A percentile compares a stretch with the other conserved stretches of the same genome.
Conservation (phyloP, 2,329 filamentous ascomycete genomes). For the Penicillium sp. region DNA sequence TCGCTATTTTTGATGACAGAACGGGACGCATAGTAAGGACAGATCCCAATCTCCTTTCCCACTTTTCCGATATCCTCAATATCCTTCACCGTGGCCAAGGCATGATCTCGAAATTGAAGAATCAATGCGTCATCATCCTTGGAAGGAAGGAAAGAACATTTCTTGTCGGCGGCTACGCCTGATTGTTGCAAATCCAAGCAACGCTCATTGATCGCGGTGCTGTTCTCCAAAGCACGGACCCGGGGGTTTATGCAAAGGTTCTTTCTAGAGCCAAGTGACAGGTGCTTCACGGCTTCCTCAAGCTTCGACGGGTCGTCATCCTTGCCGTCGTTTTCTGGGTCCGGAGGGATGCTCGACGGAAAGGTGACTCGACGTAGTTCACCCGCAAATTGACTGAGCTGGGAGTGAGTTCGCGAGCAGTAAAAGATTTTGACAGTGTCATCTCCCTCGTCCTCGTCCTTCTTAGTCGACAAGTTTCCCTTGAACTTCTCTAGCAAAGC, state of each 20-base stretch:
- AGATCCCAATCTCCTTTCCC: slow-evolving; percentile 77
- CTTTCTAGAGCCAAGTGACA: slow-evolving; percentile 83
- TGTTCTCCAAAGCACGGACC: slow-evolving; percentile 68
- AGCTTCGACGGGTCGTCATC: slow-evolving; percentile 31
- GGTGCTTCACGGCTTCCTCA: slow-evolving; percentile 70
- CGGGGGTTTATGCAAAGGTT: slow-evolving; percentile 86
- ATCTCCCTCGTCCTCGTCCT: slow-evolving; percentile 53
- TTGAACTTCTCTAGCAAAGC: slow-evolving; percentile 70
- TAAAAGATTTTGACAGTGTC: slow-evolving; percentile 82
- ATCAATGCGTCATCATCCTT: slow-evolving; percentile 72
- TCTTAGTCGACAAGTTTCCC: slow-evolving; percentile 40
- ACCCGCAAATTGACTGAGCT: slow-evolving; percentile 82
- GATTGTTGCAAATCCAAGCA: slow-evolving; percentile 88
- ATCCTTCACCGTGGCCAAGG: slow-evolving; percentile 81
- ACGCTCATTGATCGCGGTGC: slow-evolving; percentile 87
- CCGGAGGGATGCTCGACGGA: slow-evolving; percentile 67
- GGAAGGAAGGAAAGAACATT: slow-evolving; percentile 76
- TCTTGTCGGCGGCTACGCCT: slow-evolving; percentile 60
- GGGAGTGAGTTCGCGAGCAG: slow-evolving; percentile 90
- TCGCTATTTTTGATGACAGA: slow-evolving; percentile 80
- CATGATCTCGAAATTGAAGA: slow-evolving; percentile 80
- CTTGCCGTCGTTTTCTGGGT: slow-evolving; percentile 27
- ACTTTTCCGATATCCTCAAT: slow-evolving; percentile 86
- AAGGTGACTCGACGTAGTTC: slow-evolving; percentile 79
- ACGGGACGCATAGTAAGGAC: slow-evolving; percentile 95